phyloP scores from a whole-genome alignment of 108 stramenopile species.

The Fragilaria radians region DNA sequence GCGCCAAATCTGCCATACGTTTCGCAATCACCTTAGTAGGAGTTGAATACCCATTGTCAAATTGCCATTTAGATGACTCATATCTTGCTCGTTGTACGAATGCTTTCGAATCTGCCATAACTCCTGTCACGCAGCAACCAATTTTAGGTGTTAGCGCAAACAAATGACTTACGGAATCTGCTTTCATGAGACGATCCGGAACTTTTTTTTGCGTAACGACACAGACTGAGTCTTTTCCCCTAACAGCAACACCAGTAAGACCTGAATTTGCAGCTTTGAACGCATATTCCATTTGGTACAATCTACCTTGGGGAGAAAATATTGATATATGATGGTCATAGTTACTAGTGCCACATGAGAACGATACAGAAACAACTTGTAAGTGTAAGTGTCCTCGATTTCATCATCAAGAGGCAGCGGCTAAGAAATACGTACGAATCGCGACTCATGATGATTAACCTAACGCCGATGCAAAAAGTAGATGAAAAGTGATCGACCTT shows the following conservation, averaged over 20 bases:
- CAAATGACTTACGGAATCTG: constrained; percentile 82
- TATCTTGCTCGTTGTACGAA: constrained; percentile 89
- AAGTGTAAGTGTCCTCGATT: neutral
- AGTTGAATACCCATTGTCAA: constrained; percentile 93
- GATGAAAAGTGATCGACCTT: too few species aligned
- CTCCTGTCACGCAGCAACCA: constrained; percentile 91
- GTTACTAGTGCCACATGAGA: constrained; percentile 45
- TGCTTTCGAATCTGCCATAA: constrained; percentile 81
- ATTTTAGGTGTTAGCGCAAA: constrained; percentile 83
- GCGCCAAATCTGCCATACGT: constrained; percentile 95
- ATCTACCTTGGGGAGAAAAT: constrained; percentile 97
- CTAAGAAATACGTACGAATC: constrained; percentile 54
- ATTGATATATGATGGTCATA: constrained; percentile 97
- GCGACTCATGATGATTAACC: constrained; percentile 65
- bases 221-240: constrained; percentile 82
- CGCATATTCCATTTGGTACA: constrained; percentile 99
- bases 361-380: neutral
- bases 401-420: neutral
- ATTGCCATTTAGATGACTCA: constrained; percentile 93
- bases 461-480: too few species aligned
- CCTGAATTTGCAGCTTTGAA: constrained; percentile 96
- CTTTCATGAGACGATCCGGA: constrained; percentile 91
- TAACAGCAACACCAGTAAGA: constrained; percentile 91
- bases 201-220: constrained; percentile 98
- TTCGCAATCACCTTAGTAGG: constrained; percentile 88